phyloP scores from a whole-genome alignment of 257 asterid genomes.

The Ajuga chamaepitys region DNA sequence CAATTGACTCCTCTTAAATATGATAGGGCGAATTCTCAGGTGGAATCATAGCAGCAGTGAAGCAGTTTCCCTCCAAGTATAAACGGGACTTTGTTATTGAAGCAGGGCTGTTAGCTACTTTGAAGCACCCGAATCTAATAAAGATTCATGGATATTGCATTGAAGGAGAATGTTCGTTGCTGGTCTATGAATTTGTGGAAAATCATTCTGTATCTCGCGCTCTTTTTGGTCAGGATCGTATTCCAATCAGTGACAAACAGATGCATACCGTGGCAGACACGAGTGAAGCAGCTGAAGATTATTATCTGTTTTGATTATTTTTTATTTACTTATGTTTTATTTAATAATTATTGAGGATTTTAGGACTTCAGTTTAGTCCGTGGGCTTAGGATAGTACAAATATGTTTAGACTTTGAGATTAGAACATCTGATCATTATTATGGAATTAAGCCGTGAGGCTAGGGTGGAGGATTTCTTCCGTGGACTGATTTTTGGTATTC shows the following conservation, averaged over 20 bases:
- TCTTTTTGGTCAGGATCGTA: constrained; percentile 54
- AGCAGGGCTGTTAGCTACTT: constrained; percentile 76
- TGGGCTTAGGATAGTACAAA: too few relatives aligned
- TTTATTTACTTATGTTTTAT: too few relatives aligned
- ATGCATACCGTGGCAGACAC: too few relatives aligned
- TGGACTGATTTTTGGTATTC: too few relatives aligned
- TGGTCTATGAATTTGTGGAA: constrained; percentile 82
- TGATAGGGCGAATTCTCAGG: constrained; percentile 68
- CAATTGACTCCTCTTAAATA: neutral
- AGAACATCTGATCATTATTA: too few relatives aligned
- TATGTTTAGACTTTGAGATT: too few relatives aligned
- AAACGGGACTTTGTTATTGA: constrained; percentile 81
- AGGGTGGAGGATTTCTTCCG: too few relatives aligned
- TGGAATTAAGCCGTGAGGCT: too few relatives aligned
- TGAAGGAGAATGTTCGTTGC: constrained; percentile 71
- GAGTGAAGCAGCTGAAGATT: too few relatives aligned
- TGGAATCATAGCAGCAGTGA: constrained; percentile 84
- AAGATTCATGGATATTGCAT: constrained; percentile 85
- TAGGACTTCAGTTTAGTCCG: too few relatives aligned
- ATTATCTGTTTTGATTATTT: too few relatives aligned
- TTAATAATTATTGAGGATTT: too few relatives aligned
- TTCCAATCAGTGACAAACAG: neutral
- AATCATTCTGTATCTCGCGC: constrained; percentile 75
- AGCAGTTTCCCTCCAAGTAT: constrained; percentile 85
- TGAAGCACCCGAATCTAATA: constrained; percentile 77